These are phyloP conservation scores for Dendrobium officinale DNA, from an alignment of 106 monocot species.

Conservation along the genomic window DNA sequence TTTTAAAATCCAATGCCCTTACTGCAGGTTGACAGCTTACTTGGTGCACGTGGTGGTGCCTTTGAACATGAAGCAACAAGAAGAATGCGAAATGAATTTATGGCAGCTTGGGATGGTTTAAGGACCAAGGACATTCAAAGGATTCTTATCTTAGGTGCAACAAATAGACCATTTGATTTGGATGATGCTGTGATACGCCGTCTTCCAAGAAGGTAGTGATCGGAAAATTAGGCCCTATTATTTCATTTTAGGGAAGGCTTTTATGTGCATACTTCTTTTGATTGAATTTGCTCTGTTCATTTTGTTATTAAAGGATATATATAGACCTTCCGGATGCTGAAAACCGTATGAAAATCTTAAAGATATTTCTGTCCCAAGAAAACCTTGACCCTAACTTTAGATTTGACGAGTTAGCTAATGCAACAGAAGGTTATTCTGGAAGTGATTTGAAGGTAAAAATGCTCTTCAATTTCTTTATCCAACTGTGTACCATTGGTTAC, in stretches of 20 bases:
- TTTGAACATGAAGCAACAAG: conserved; percentile 17
- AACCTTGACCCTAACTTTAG: conserved; percentile 52
- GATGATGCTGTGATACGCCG: conserved; percentile 99
- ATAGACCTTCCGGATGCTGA: conserved; percentile 86
- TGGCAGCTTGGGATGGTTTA: conserved; percentile 99
- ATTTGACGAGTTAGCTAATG: conserved; percentile 75
- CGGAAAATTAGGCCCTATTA: neutral
- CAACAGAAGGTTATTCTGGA: conserved; percentile 98
- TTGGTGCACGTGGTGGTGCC: conserved; percentile 90
- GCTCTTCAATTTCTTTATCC: neutral
- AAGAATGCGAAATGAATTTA: conserved; percentile 34
- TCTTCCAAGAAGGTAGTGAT: conserved; percentile 80
- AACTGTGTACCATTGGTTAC: conserved; percentile 2
- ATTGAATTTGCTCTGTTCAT: neutral
- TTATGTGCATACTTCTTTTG: neutral
- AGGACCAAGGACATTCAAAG: conserved; percentile 90
- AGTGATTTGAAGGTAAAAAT: conserved; percentile 84
- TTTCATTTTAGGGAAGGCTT: neutral
- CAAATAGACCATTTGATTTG: conserved; percentile 97
- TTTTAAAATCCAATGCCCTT: neutral
- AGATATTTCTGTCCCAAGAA: conserved; percentile 5
- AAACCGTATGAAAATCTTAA: conserved; percentile 8
- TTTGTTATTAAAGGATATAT: conserved; percentile 55
- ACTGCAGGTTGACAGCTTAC: conserved; percentile 81
- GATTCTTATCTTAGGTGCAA: conserved; percentile 92